A percentile compares a stretch with the other conserved stretches of the same genome.
Evolutionary conservation across 805 yeast species (phyloP).

Genomic region (Yamadazyma tumulicola): DNA sequence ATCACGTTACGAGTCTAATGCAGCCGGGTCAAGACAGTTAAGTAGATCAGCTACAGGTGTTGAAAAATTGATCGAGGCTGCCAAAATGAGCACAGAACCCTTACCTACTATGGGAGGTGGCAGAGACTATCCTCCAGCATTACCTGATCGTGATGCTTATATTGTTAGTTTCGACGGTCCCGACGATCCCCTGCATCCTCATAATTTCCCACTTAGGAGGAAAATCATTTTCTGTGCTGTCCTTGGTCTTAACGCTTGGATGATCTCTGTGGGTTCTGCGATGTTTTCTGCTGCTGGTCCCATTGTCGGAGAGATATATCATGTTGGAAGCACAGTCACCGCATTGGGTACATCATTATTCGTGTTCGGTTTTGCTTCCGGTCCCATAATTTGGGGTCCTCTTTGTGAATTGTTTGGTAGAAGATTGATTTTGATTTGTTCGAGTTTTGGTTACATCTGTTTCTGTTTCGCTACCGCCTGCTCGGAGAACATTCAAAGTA

Average conservation of each 20-base stretch:
- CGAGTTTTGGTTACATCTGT: conserved; percentile 32
- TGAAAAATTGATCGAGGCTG: conserved; percentile 24
- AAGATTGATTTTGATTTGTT: conserved; percentile 39
- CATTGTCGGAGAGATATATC: conserved; percentile 44
- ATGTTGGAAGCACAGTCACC: conserved; percentile 62
- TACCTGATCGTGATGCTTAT: conserved; percentile 52
- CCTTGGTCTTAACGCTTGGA: conserved; percentile 27
- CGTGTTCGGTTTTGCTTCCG: conserved; percentile 87
- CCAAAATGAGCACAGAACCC: no score
- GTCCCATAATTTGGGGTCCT: conserved; percentile 77
- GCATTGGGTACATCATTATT: conserved; percentile 71
- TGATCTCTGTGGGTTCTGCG: conserved; percentile 73
- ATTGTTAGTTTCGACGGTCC: conserved; percentile 73
- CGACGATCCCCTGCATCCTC: conserved; percentile 73
- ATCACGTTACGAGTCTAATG: conserved; percentile 21
- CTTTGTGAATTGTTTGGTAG: conserved; percentile 30
- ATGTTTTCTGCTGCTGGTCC: conserved; percentile 61
- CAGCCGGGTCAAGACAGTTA: conserved; percentile 17
- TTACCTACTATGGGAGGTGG: conserved; percentile 63
- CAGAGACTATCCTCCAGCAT: conserved; percentile 55
- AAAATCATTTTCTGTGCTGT: conserved; percentile 20
- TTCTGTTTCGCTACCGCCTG: conserved; percentile 63
- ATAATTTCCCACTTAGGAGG: conserved; percentile 56
- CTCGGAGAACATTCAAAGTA: conserved; percentile 71
- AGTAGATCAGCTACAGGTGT: conserved; percentile 25